Percentiles rank a stretch among this genome's conserved stretches.
Conservation (phyloP, 192 early-diverging fungal genomes). For the Coemansia sp. region DNA sequence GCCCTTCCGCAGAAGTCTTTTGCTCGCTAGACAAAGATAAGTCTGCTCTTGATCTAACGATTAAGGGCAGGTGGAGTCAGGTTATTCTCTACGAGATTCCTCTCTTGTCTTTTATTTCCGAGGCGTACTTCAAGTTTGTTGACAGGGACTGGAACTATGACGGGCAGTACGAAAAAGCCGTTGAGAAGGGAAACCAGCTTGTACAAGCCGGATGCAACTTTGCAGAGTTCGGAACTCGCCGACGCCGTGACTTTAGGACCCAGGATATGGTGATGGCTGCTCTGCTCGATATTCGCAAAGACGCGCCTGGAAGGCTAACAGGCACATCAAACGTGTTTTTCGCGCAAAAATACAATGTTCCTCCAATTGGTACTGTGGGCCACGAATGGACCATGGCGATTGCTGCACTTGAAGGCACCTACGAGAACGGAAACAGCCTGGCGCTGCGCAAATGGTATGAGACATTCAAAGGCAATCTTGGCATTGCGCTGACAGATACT, state of each 20-base stretch:
- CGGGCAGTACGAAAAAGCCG: conserved; percentile 59
- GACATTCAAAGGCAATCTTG: conserved; percentile 58
- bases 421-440: conserved; percentile 58
- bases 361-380: conserved; percentile 57
- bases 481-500: conserved; percentile 74
- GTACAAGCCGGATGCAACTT: conserved; percentile 63
- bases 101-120: conserved; percentile 66
- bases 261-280: conserved; percentile 64
- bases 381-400: conserved; percentile 81
- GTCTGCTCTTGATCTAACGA: conserved; percentile 46
- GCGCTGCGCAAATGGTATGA: conserved; percentile 63
- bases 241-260: conserved; percentile 66
- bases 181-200: conserved; percentile 55
- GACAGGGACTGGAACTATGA: conserved; percentile 70
- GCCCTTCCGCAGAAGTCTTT: conserved; percentile 12
- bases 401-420: conserved; percentile 64
- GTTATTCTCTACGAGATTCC: conserved; percentile 78
- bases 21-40: conserved; percentile 17
- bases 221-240: conserved; percentile 77
- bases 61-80: conserved; percentile 67
- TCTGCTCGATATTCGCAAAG: conserved; percentile 20
- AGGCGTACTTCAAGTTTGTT: conserved; percentile 66
- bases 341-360: conserved; percentile 55
- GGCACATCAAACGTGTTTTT: conserved; percentile 76
- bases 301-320: conserved; percentile 52